Evolutionary conservation across 257 asterid species (phyloP), one percentile per base, ranked within the genome.

Genomic region (Schizonepeta tenuifolia): DNA sequence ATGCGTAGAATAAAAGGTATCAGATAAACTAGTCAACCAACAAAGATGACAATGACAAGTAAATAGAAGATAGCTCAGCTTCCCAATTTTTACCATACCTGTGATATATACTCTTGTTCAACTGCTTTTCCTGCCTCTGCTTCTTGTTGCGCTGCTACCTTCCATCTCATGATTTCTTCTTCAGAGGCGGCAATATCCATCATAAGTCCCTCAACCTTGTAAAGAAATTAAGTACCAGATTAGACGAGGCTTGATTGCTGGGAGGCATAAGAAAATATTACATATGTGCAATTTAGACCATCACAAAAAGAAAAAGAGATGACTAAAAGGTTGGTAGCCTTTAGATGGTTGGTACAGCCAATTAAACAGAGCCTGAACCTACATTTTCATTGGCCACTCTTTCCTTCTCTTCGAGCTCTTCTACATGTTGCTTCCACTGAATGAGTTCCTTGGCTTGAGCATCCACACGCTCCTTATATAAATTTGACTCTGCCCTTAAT

Each of bases 111-210:
- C 60, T 91, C 96, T 72, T 89, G 86, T 74, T 94, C 99, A 75
- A 94, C 86, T 74, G 93, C 95, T 83, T 88, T 87, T 65, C 99
- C 99, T 22, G 97, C 97, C 73, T 87, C 97, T 77, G 99, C 99
- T 86, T 91, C 99, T 82, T 94, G 93, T 75, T 91, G 95, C 43
- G 99, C 99, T 43, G 97, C 99, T 70, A 85, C 83, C 77, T 91
- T 94, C 99, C 99, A 94, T 72, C 99, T 82, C 54, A 79, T 79
- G 73, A 94, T 94, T 86, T 91, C 99, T 91, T 91, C 99, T 82
- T 91, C 97, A 59, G 99, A 91, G 56, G 89, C 88, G 78, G 97
- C 75, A 71, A 91, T 77, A 76, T 91, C 99, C 84, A 89, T 82
- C 97, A 93, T 85, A 84, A 93, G 98, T 75, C 96, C 98, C 86